Evolutionary conservation across 768 basidiomycete species (phyloP), one percentile per base, ranked within the genome.

Genomic region (Zangia roseola): DNA sequence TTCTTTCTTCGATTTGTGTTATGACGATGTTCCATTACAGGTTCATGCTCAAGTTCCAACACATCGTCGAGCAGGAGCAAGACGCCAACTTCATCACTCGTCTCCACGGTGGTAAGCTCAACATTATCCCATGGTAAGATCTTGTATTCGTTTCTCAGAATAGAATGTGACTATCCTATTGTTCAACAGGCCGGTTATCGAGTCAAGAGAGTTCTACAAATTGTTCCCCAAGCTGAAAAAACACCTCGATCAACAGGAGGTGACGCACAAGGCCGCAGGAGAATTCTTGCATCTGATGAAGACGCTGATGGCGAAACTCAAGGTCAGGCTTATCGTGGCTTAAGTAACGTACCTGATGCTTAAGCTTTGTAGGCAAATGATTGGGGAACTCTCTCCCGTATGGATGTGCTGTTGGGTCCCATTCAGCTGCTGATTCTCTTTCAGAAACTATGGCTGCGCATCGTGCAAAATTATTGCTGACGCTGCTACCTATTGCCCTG

Each of bases 271-370:
- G 5, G 69, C 72, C 0, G 82, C 78, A 0, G 76, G 76, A 23
- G 71, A 78, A 44, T 84, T 84, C 54, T 60, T 84, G 16, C 74
- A 75, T 31, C 74, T 76, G 1, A 65, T 84, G 55, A 84, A 84
- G 62, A 79, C 79, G 0, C 53, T 84, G 39, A 84, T 84, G 83
- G 83, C 83, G 8, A 84, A 84, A 51, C 63, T 84, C 45, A 83
- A 83, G 73, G 81, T 78, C 31, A 40, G 51, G 24, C 19, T n/a
- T 45, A 19, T 30, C 19, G 1, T 10, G 8, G 4, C 23, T 39
- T 12, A 35, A n/a, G 17, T 2, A 12, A 16, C 8, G 8, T 4
- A 3, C 5, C 3, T 14, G n/a, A 47, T 40, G 16, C 35, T 57
- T 4, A 58, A 23, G 9, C 5, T 37, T 55, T 43, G 23, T 40